Evolutionary conservation across 1,284 basidiomycete species (phyloP).

Genomic region (Omphalotus olearius): DNA sequence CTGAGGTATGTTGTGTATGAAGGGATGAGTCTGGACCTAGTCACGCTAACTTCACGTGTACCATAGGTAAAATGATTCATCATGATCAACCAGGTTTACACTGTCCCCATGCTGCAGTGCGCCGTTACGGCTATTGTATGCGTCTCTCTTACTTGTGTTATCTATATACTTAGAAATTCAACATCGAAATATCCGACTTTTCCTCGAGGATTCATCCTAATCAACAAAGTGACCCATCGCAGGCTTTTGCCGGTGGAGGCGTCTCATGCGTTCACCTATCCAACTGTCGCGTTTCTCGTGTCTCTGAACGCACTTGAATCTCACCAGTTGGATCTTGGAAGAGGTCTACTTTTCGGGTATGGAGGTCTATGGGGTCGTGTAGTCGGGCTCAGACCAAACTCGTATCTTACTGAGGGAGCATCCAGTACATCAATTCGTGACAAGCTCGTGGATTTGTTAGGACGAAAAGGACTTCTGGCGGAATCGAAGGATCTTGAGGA

Average conservation of each 20-base stretch:
- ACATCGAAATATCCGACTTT: background rate
- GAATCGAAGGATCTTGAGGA: conserved; percentile 30
- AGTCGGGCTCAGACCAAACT: conserved; percentile 40
- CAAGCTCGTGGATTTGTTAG: conserved; percentile 37
- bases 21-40: no score
- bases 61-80: no score
- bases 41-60: no score
- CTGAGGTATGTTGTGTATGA: no score
- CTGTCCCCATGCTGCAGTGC: no score
- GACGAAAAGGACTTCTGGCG: conserved; percentile 23
- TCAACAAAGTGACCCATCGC: conserved; percentile 52
- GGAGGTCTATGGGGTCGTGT: conserved; percentile 39
- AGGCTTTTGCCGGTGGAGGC: conserved; percentile 51
- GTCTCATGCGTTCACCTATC: conserved; percentile 59
- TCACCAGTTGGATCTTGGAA: conserved; percentile 41
- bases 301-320: conserved; percentile 57
- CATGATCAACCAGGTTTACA: no score
- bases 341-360: conserved; percentile 53
- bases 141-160: no score
- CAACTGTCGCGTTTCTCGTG: conserved; percentile 57
- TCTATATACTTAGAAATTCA: no score
- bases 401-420: conserved; percentile 39
- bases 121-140: no score
- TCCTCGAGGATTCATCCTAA: conserved; percentile 42
- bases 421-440: conserved; percentile 25